Conservation (phyloP, 2,329 filamentous ascomycete species). For the Penicillium carneum region DNA sequence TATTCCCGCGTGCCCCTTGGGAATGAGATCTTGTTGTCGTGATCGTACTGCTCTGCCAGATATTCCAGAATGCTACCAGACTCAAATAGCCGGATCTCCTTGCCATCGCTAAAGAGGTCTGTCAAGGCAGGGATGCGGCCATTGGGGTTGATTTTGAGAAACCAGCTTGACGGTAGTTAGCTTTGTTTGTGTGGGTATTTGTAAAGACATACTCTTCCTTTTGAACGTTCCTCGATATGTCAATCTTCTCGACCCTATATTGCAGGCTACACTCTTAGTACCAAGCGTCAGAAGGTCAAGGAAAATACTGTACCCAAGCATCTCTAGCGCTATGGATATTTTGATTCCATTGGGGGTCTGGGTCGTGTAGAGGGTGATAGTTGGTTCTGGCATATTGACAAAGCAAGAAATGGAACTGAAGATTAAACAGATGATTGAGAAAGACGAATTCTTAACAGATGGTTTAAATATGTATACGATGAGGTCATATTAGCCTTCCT, state of each 20-base stretch:
- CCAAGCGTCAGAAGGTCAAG: neutral
- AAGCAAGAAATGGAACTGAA: neutral
- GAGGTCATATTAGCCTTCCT: neutral
- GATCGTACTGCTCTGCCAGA: conserved; percentile 80
- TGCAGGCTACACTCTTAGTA: conserved; percentile 59
- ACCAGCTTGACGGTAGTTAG: conserved; percentile 65
- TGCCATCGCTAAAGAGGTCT: conserved; percentile 76
- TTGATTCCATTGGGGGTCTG: conserved; percentile 91
- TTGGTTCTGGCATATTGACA: conserved; percentile 51
- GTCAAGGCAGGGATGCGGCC: conserved; percentile 88
- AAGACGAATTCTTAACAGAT: neutral
- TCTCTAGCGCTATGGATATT: conserved; percentile 83
- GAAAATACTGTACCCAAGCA: conserved; percentile 66
- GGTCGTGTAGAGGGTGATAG: conserved; percentile 82
- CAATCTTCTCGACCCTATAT: conserved; percentile 77
- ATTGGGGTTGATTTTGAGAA: conserved; percentile 89
- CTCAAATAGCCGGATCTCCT: conserved; percentile 79
- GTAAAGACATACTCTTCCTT: conserved; percentile 65
- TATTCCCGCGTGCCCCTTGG: conserved; percentile 74
- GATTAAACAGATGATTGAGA: neutral
- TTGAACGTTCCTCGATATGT: conserved; percentile 77
- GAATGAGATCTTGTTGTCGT: conserved; percentile 81
- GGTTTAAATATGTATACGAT: conserved; percentile 12
- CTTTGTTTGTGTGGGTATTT: neutral
- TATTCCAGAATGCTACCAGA: conserved; percentile 85